Evolutionary conservation across 257 asterid genomes (phyloP).

Genomic region (Lycium barbarum): DNA sequence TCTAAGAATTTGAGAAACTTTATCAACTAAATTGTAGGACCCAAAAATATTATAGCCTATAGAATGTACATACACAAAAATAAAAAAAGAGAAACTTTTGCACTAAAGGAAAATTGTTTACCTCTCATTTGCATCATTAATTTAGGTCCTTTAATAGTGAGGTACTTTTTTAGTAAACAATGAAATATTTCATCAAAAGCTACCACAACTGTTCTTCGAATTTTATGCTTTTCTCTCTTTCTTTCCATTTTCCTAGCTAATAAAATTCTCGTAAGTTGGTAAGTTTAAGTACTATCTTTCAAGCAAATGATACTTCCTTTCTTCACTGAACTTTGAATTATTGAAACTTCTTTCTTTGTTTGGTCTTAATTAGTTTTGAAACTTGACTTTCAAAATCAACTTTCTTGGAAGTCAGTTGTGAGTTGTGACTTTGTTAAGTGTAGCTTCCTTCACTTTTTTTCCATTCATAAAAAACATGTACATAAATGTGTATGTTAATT

Average conservation of each 20-base stretch:
- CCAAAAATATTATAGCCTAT: not conserved
- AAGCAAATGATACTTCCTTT: not conserved
- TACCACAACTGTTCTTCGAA: not conserved
- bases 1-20: conserved; percentile 7
- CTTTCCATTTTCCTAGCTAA: not conserved
- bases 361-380: not conserved
- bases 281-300: not conserved
- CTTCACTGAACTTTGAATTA: not conserved
- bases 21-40: not conserved
- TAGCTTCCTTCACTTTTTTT: not conserved
- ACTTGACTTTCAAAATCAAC: not conserved
- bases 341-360: not conserved
- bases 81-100: not conserved
- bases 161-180: not conserved
- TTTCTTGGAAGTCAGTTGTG: not conserved
- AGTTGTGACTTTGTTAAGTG: not conserved
- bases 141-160: not conserved
- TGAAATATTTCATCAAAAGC: not conserved
- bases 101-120: not conserved
- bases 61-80: not conserved
- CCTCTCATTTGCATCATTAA: not conserved
- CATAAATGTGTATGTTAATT: not conserved
- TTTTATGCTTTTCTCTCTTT: not conserved
- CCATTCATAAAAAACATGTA: not conserved
- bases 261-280: conserved; percentile 21